Evolutionary conservation across 176 grass and related monocot genomes (phyloP), one percentile per base, ranked within the genome.

Genomic region (Bromus sterilis): DNA sequence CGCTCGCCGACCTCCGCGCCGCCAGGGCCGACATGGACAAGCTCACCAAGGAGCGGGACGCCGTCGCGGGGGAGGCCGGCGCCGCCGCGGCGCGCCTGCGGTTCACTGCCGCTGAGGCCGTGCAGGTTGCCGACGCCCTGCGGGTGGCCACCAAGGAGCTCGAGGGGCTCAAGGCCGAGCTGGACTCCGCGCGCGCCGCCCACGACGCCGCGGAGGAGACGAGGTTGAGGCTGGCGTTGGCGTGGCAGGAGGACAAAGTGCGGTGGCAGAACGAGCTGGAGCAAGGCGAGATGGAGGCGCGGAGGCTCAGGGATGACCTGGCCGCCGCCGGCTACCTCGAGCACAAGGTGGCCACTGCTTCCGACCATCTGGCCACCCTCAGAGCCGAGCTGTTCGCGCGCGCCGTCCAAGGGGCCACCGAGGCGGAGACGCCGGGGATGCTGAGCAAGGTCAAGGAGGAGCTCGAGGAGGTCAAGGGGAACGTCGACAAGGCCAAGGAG

Each of bases 191-290:
- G 5, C 87, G 84, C 88, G 77, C 49, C 18, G 71, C 71, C 3
- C 93, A 93, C 34, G 74, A 80, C 4, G 77, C 84, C 21, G 84
- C 85, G 51, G 93, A 95, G 84, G 91, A 88, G 86, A 80, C 77
- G 60, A 78, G 91, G n/a, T 64, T 85, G 34, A 34, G 9, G 37
- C 59, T 82, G 14, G 86, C 82, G 2, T 0, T 88, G 72, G 76
- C 76, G n/a, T 88, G 85, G 55, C 86, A 88, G 74, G 56, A 83
- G 15, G 93, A 99, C 20, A 95, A 85, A 82, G 10, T 48, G 60
- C 80, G 21, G 28, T 89, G 89, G 88, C 89, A 91, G 67, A 83
- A 44, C 7, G 87, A 95, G 62, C 34, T 93, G 71, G 87, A 93
- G 78, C 66, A 82, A 23, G 82, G 80, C 8, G 82, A 89, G 44